Evolutionary conservation across 2,329 filamentous ascomycete species (phyloP).

Genomic region (Hirsutella rhossiliensis): DNA sequence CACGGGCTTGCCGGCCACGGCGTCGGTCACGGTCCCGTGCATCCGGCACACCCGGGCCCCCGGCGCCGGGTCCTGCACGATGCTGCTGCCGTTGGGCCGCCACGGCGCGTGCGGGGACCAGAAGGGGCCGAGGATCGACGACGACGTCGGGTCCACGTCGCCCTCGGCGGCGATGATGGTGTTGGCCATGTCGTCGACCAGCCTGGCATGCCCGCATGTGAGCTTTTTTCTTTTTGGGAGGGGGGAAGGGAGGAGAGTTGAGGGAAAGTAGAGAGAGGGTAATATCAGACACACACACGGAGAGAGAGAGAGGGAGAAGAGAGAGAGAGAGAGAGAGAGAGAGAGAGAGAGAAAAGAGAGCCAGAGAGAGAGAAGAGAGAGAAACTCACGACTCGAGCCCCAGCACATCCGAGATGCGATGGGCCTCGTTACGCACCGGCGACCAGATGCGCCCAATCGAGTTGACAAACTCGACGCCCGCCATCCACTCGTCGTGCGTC

Average conservation of each 20-base stretch:
- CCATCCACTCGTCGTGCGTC: conserved; percentile 65
- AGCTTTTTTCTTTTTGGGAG: background rate
- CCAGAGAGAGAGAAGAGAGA: conserved; percentile 14
- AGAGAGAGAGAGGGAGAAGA: no score
- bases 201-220: no score
- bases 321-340: background rate
- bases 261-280: no score
- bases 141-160: conserved; percentile 54
- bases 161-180: conserved; percentile 50
- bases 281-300: no score
- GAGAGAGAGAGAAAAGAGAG: conserved; percentile 2
- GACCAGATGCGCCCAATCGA: conserved; percentile 57
- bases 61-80: conserved; percentile 50
- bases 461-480: conserved; percentile 65
- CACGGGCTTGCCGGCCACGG: conserved; percentile 54
- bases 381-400: conserved; percentile 56
- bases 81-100: conserved; percentile 51
- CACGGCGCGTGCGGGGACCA: conserved; percentile 67
- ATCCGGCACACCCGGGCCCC: conserved; percentile 51
- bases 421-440: conserved; percentile 60
- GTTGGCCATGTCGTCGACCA: conserved; percentile 50
- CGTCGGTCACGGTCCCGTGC: conserved; percentile 56
- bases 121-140: conserved; percentile 66
- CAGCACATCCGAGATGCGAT: conserved; percentile 60
- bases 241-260: no score